A percentile compares a stretch with the other conserved stretches of the same genome.
Conservation (phyloP, 192 early-diverging fungal species). For the Pilobolus umbonatus region DNA sequence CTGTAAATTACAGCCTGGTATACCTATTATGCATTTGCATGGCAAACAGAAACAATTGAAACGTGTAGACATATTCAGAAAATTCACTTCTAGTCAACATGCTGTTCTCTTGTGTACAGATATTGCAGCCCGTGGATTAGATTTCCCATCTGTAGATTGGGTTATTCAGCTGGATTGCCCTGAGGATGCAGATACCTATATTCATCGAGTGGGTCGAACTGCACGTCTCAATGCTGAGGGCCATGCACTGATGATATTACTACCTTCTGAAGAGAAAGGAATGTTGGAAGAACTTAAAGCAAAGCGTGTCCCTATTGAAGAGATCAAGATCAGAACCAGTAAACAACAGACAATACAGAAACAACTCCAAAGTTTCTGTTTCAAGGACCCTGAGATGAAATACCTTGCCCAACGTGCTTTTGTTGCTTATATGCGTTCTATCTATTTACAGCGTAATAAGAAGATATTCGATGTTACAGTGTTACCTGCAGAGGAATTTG, state of each 20-base stretch:
- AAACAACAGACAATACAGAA: conserved; percentile 76
- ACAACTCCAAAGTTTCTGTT: conserved; percentile 88
- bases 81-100: conserved; percentile 73
- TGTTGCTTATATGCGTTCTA: conserved; percentile 90
- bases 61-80: conserved; percentile 89
- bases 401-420: conserved; percentile 97
- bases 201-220: conserved; percentile 97
- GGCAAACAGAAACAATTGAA: conserved; percentile 97
- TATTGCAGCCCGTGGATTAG: conserved; percentile 92
- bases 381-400: conserved; percentile 92
- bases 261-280: conserved; percentile 82
- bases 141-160: conserved; percentile 99
- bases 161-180: conserved; percentile 97
- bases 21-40: conserved; percentile 86
- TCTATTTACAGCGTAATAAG: conserved; percentile 91
- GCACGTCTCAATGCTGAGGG: conserved; percentile 90
- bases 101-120: conserved; percentile 91
- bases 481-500: conserved; percentile 84
- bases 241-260: conserved; percentile 79
- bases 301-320: conserved; percentile 83
- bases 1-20: conserved; percentile 90
- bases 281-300: conserved; percentile 70
- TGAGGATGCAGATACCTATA: conserved; percentile 93
- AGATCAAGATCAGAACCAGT: conserved; percentile 81
- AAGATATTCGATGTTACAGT: conserved; percentile 81